A percentile compares a stretch with the other conserved stretches of the same genome.
Conservation (phyloP, 257 asterid species). For the Nicotiana knightiana region DNA sequence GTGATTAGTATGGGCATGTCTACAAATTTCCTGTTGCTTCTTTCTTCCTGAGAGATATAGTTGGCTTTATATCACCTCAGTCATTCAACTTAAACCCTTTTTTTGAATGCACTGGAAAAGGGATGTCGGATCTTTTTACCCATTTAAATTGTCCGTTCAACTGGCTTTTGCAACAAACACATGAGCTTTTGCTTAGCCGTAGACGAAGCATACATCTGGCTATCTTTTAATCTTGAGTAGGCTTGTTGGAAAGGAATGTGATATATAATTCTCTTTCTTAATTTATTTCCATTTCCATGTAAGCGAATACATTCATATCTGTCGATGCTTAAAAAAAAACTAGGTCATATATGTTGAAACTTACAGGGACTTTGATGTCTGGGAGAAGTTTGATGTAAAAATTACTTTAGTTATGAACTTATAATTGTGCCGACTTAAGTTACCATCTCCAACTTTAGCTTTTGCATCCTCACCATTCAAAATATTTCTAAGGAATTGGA, state of each 20-base stretch:
- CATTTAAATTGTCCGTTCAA: background rate
- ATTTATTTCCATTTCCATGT: background rate
- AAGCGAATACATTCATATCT: background rate
- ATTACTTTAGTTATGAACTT: background rate
- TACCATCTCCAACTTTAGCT: constrained; percentile 3
- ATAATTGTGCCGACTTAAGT: background rate
- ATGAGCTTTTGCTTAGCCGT: background rate
- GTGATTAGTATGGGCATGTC: background rate
- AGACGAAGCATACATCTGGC: background rate
- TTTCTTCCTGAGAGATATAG: background rate
- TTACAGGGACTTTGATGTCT: background rate
- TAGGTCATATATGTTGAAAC: background rate
- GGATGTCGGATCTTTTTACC: background rate
- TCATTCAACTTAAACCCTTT: background rate
- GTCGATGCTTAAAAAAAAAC: background rate
- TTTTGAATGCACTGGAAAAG: background rate
- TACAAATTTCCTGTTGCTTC: background rate
- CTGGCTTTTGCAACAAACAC: background rate
- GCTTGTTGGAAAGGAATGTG: background rate
- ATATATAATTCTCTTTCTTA: background rate
- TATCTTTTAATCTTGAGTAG: background rate
- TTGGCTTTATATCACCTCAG: background rate
- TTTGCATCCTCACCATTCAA: background rate
- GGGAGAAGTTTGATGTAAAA: background rate
- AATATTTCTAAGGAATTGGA: background rate